Evolutionary conservation across 2,329 filamentous ascomycete species (phyloP), one percentile per base, ranked within the genome.

Genomic region (Fusarium staphyleae): DNA sequence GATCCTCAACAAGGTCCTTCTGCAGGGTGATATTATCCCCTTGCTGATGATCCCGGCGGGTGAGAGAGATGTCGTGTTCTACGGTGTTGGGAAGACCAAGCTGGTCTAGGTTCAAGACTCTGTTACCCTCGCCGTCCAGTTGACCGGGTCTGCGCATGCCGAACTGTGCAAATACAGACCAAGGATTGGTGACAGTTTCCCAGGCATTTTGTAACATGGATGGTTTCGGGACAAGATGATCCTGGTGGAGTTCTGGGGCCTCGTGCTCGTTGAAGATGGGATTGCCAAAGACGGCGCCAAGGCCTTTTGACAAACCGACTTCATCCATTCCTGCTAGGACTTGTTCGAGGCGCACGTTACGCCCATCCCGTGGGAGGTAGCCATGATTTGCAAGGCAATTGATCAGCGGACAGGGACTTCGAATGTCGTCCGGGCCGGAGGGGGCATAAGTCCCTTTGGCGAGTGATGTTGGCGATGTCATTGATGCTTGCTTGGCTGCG

Each of bases 351-450:
- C 47, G 53, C 7, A 58, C 57, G 24, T 59, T 63, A 35, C 60
- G 52, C 3, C 64, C 64, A 32, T 67, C 51, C 6, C 64, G 52
- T 11, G 60, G 60, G 5, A 66, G 52, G 45, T 66, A 67, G 15
- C 64, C 64, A 40, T 66, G 64, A 42, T 66, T 66, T 30, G 64
- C 64, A 11, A 66, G 64, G 11, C 34, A 47, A 16, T 66, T 66
- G 22, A 66, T 53, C 28, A 67, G 40, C n/a, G 64, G 64, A 18
- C 64, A 66, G 12, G 64, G 64, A 6, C 64, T 41, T 30, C 64
- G 59, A 13, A 63, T 26, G 11, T 66, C 63, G 16, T 42, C 22
- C 19, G 63, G 61, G 1, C 61, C 47, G 5, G 63, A 54, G 36
- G 44, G 58, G 5, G 49, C 42, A 29, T 63, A 66, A 22, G 35